Conservation (phyloP, 148 eudicot species). For the Rhododendron mucronatum region DNA sequence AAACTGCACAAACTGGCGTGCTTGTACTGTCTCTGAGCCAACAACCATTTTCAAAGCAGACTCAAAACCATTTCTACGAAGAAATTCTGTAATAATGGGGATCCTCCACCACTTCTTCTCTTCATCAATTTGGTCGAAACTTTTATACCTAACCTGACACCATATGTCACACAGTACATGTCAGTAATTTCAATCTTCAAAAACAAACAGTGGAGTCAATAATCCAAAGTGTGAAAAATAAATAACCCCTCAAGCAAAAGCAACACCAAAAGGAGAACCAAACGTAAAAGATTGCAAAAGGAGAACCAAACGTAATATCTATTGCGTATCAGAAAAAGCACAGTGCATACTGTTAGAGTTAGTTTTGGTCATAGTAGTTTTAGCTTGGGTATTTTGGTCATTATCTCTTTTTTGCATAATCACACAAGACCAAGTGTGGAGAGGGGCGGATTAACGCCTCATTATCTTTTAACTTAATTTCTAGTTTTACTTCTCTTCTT, state of each 20-base stretch:
- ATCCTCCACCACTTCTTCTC: slow-evolving; percentile 82
- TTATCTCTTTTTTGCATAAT: background rate
- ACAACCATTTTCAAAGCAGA: slow-evolving; percentile 65
- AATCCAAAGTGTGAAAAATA: background rate
- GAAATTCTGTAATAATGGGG: slow-evolving; percentile 80
- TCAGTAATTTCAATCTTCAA: background rate
- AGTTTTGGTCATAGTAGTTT: background rate
- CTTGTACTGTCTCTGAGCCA: slow-evolving; percentile 87
- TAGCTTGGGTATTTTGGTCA: background rate
- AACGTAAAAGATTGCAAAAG: background rate
- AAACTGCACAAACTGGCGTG: slow-evolving; percentile 84
- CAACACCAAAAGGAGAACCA: background rate
- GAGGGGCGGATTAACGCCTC: background rate
- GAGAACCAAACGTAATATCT: background rate
- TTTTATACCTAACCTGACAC: slow-evolving; percentile 68
- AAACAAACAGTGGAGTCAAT: background rate
- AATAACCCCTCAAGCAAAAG: background rate
- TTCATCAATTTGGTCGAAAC: slow-evolving; percentile 75
- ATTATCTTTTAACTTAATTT: background rate
- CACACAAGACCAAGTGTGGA: background rate
- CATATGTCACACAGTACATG: background rate
- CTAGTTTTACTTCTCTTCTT: background rate
- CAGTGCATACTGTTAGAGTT: background rate
- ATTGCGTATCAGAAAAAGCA: background rate
- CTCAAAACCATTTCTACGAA: slow-evolving; percentile 58